Percentiles rank a stretch among this genome's conserved stretches.
Conservation (phyloP, 2,329 filamentous ascomycete species). For the Akanthomyces uredinophilus region DNA sequence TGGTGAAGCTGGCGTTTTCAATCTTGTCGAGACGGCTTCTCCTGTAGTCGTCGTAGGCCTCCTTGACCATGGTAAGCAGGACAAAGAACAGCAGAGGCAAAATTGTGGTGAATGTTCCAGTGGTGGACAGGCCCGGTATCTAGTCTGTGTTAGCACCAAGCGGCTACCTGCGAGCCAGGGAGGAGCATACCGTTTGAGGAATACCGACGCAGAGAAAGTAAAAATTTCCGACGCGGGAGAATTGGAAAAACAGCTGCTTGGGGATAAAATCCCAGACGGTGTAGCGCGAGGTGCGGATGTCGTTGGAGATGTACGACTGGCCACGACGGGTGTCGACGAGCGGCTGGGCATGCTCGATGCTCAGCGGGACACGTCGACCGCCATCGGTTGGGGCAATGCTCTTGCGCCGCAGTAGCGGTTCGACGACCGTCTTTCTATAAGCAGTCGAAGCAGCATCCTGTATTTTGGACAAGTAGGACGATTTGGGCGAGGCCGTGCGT, state of each 20-base stretch:
- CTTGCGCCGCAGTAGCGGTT: slow-evolving; percentile 57
- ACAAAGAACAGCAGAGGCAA: slow-evolving; percentile 73
- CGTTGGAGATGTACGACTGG: slow-evolving; percentile 48
- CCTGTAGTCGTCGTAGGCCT: slow-evolving; percentile 81
- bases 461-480: not conserved
- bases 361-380: slow-evolving; percentile 50
- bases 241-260: slow-evolving; percentile 79
- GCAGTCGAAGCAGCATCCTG: slow-evolving; percentile 15
- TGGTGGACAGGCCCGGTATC: slow-evolving; percentile 69
- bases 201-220: slow-evolving; percentile 81
- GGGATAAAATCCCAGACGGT: slow-evolving; percentile 80
- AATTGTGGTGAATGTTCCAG: slow-evolving; percentile 69
- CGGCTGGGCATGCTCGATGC: slow-evolving; percentile 32
- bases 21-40: slow-evolving; percentile 75
- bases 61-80: slow-evolving; percentile 73
- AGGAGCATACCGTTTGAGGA: slow-evolving; percentile 57
- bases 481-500: not conserved
- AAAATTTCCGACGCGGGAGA: slow-evolving; percentile 81
- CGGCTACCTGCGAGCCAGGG: slow-evolving; percentile 26
- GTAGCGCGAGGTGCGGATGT: slow-evolving; percentile 78
- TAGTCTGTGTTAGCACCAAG: slow-evolving; percentile 16
- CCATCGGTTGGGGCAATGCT: slow-evolving; percentile 63
- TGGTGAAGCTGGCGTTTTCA: slow-evolving; percentile 60
- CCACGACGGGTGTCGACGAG: slow-evolving; percentile 48
- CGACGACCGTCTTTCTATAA: slow-evolving; percentile 37